Evolutionary conservation across 2,329 filamentous ascomycete species (phyloP).

Genomic region (Rachicladosporium sp.): DNA sequence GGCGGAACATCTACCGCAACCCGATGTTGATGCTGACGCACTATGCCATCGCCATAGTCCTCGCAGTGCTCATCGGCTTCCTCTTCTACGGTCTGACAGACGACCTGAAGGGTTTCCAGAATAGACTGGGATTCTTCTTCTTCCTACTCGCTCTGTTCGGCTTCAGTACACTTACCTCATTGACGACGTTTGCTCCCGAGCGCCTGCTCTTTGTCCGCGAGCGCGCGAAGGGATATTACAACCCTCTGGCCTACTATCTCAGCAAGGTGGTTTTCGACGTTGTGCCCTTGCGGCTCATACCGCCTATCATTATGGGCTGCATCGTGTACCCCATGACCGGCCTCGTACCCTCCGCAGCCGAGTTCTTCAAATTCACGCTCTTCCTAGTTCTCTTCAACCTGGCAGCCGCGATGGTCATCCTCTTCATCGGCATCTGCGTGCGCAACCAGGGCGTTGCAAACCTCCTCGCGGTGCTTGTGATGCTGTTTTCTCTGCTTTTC

Average conservation of each 20-base stretch:
- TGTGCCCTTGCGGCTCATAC: constrained; percentile 82
- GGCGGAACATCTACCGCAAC: constrained; percentile 95
- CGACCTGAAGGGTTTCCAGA: constrained; percentile 95
- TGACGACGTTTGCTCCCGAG: constrained; percentile 88
- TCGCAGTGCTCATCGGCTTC: constrained; percentile 88
- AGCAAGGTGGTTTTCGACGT: constrained; percentile 99
- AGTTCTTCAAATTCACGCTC: constrained; percentile 85
- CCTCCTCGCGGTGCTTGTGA: constrained; percentile 83
- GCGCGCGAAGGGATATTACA: constrained; percentile 92
- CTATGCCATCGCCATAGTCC: constrained; percentile 89
- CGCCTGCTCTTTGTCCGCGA: constrained; percentile 84
- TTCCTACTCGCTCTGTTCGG: constrained; percentile 92
- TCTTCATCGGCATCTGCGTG: constrained; percentile 94
- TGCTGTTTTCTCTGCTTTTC: constrained; percentile 94
- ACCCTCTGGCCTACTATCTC: constrained; percentile 83
- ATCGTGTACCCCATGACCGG: constrained; percentile 99
- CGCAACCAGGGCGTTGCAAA: constrained; percentile 85
- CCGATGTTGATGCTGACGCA: constrained; percentile 97
- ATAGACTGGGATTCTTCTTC: constrained; percentile 92
- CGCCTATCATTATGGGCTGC: constrained; percentile 85
- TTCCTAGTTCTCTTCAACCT: constrained; percentile 93
- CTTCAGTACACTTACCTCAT: constrained; percentile 86
- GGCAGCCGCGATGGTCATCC: constrained; percentile 80
- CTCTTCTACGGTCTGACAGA: constrained; percentile 94
- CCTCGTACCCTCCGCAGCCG: constrained; percentile 63